These are phyloP conservation scores for Corymbia citriodora DNA, from an alignment of 441 rosid genomes.

Conservation along the genomic window DNA sequence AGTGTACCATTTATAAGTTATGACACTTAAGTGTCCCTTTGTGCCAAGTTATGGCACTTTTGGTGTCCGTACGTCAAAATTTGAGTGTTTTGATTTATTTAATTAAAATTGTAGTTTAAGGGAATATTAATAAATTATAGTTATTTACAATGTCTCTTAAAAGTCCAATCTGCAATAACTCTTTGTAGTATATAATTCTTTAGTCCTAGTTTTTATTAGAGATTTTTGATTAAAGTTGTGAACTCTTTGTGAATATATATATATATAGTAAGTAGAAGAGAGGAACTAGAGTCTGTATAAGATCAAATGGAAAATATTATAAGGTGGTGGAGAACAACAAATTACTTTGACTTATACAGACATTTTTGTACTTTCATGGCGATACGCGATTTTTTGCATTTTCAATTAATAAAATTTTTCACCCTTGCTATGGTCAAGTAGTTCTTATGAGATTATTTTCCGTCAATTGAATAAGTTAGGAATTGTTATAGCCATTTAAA, in stretches of 20 bases:
- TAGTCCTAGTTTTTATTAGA: background rate
- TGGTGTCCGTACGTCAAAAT: too few relatives aligned
- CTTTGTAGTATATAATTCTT: background rate
- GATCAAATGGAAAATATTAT: background rate
- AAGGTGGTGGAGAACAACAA: background rate
- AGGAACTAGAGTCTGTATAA: too few relatives aligned
- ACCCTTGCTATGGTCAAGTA: background rate
- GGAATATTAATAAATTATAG: background rate
- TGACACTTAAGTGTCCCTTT: too few relatives aligned
- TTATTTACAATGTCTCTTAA: too few relatives aligned
- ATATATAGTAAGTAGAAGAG: too few relatives aligned
- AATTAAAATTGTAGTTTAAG: too few relatives aligned
- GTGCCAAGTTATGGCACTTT: too few relatives aligned
- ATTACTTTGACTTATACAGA: background rate
- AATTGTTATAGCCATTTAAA: too few relatives aligned
- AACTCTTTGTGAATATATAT: too few relatives aligned
- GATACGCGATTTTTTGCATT: background rate
- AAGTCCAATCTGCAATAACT: background rate
- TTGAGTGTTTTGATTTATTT: too few relatives aligned
- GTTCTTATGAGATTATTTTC: background rate
- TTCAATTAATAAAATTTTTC: background rate
- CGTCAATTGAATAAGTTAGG: background rate
- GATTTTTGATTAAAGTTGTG: too few relatives aligned
- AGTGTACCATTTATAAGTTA: too few relatives aligned
- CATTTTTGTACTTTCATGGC: background rate